Percentiles rank a stretch among this genome's conserved stretches.
phyloP scores from a whole-genome alignment of 2,329 filamentous ascomycete genomes.

The Rasamsonia emersonii region DNA sequence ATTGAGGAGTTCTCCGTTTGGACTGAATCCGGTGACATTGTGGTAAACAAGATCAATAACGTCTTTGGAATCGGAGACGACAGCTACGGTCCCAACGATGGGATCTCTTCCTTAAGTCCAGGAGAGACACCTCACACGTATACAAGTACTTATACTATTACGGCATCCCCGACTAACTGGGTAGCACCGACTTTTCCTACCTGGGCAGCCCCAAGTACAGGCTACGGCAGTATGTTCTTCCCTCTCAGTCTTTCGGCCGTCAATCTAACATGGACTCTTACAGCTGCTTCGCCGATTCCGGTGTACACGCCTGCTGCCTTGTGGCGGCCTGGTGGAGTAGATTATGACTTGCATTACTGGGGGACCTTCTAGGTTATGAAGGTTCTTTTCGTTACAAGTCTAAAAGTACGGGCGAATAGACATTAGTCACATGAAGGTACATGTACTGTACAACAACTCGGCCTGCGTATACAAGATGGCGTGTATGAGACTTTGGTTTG shows the following conservation, averaged over 20 bases:
- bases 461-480: too few relatives aligned
- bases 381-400: too few relatives aligned
- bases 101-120: constrained; percentile 6
- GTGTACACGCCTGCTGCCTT: constrained; percentile 24
- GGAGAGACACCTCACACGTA: constrained; percentile 15
- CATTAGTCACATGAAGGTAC: too few relatives aligned
- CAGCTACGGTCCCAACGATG: constrained; percentile 14
- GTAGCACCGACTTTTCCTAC: constrained; percentile 18
- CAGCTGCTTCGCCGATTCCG: constrained; percentile 20
- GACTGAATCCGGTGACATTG: constrained; percentile 17
- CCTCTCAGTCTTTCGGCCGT: background rate
- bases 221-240: constrained; percentile 21
- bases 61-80: constrained; percentile 25
- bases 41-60: constrained; percentile 27
- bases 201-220: constrained; percentile 23
- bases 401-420: too few relatives aligned
- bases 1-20: constrained; percentile 27
- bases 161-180: constrained; percentile 21
- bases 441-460: too few relatives aligned
- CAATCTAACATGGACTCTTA: background rate
- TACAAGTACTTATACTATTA: constrained; percentile 22
- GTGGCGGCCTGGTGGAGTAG: constrained; percentile 21
- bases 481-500: too few relatives aligned
- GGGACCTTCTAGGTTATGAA: constrained; percentile 16
- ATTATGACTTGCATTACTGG: constrained; percentile 25